Percentiles rank a stretch among this genome's conserved stretches.
Evolutionary conservation across 345 rosid species (phyloP).

Genomic region (Noccaea caerulescens): DNA sequence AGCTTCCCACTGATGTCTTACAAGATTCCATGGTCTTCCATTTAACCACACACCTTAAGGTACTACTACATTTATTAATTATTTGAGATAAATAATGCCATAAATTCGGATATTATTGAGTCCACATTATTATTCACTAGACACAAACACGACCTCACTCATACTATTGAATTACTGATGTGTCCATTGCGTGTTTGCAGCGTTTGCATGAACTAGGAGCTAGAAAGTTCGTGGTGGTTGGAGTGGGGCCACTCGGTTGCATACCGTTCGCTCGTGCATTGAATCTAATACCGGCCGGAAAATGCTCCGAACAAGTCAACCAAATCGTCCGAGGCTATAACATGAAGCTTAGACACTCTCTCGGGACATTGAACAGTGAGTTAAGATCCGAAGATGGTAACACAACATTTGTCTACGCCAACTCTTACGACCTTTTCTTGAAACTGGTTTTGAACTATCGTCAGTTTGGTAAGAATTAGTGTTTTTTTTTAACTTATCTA

Average conservation of each 20-base stretch:
- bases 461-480: conserved; percentile 49
- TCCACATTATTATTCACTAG: no score
- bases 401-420: conserved; percentile 57
- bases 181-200: conserved; percentile 33
- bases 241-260: conserved; percentile 75
- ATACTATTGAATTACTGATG: not conserved
- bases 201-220: conserved; percentile 54
- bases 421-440: conserved; percentile 50
- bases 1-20: conserved; percentile 43
- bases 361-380: conserved; percentile 41
- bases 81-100: not conserved
- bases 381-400: conserved; percentile 38
- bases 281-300: conserved; percentile 44
- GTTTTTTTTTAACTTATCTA: not conserved
- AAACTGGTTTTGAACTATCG: conserved; percentile 47
- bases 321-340: conserved; percentile 51
- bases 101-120: no score
- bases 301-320: conserved; percentile 57
- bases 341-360: conserved; percentile 45
- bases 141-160: not conserved
- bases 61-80: not conserved
- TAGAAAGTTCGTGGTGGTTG: conserved; percentile 55
- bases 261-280: conserved; percentile 62
- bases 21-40: conserved; percentile 59
- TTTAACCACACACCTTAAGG: conserved; percentile 58